Percentiles rank a stretch among this genome's conserved stretches.
These are phyloP conservation scores for Candida mesenterica DNA, from an alignment of 1,139 yeast genomes.

Conservation along the genomic window DNA sequence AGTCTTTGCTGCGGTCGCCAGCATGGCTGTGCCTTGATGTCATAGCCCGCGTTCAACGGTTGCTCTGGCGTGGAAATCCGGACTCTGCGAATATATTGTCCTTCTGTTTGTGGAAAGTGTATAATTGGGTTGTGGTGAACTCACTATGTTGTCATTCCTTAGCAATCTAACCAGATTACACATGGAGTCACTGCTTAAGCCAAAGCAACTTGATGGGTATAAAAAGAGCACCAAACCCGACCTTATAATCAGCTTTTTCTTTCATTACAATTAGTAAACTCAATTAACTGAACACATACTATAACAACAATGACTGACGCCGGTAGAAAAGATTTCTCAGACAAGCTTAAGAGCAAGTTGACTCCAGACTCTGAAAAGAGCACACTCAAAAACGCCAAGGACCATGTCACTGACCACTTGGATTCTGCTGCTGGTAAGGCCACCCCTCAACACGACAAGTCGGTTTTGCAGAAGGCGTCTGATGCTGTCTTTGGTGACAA, in stretches of 20 bases:
- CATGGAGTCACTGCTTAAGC: no score
- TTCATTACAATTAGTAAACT: neutral
- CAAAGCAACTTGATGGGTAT: no score
- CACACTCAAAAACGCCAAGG: conserved; percentile 65
- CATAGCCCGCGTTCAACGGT: no score
- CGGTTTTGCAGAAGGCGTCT: conserved; percentile 62
- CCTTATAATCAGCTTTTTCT: neutral
- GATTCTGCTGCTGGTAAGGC: conserved; percentile 62
- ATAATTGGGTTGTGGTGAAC: no score
- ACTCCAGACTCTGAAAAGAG: conserved; percentile 76
- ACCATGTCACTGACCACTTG: conserved; percentile 59
- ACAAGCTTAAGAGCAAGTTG: conserved; percentile 62
- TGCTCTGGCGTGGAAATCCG: no score
- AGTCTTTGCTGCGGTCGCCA: no score
- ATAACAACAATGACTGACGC: conserved; percentile 58
- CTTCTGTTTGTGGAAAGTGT: no score
- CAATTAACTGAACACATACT: neutral
- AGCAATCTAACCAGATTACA: no score
- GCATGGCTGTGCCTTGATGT: no score
- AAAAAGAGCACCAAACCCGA: no score
- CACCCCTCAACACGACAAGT: conserved; percentile 66
- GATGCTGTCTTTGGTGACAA: conserved; percentile 39
- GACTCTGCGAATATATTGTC: no score
- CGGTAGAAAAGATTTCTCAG: conserved; percentile 74
- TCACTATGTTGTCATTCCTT: no score